Evolutionary conservation across 1,284 basidiomycete genomes (phyloP).

Genomic region (Pseudozyma thailandica): DNA sequence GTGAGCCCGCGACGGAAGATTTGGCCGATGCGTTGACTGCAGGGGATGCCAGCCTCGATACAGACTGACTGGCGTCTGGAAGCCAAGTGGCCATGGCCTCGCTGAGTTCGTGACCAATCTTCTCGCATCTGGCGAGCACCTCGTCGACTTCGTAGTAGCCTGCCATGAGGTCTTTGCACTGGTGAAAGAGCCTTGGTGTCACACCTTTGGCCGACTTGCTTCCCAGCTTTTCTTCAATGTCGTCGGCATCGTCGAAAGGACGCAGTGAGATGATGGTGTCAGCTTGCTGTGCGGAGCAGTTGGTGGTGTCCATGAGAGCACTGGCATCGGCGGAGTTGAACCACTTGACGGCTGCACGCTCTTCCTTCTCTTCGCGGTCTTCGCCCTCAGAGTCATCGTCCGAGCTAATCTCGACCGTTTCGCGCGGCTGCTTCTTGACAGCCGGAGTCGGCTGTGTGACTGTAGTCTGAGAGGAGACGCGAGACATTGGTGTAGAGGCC

Average conservation of each 20-base stretch:
- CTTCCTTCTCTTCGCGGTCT: constrained; percentile 51
- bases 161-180: constrained; percentile 85
- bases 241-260: constrained; percentile 82
- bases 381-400: constrained; percentile 55
- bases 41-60: constrained; percentile 55
- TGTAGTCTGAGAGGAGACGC: constrained; percentile 9
- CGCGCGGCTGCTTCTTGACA: constrained; percentile 11
- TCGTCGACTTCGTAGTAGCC: constrained; percentile 89
- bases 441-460: background rate
- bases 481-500: constrained; percentile 26
- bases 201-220: constrained; percentile 90
- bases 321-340: constrained; percentile 82
- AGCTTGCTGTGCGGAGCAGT: constrained; percentile 85
- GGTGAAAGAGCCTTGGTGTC: constrained; percentile 87
- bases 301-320: constrained; percentile 86
- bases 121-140: constrained; percentile 87
- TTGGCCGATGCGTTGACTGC: constrained; percentile 22
- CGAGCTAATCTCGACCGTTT: constrained; percentile 43
- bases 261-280: constrained; percentile 80
- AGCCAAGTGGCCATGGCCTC: constrained; percentile 83
- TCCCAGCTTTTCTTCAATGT: constrained; percentile 73
- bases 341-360: constrained; percentile 72
- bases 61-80: constrained; percentile 60
- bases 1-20: constrained; percentile 28
- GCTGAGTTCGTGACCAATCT: constrained; percentile 76